Evolutionary conservation across 139 green algal genomes (phyloP).

Genomic region (Limnomonas spitsbergensis): DNA sequence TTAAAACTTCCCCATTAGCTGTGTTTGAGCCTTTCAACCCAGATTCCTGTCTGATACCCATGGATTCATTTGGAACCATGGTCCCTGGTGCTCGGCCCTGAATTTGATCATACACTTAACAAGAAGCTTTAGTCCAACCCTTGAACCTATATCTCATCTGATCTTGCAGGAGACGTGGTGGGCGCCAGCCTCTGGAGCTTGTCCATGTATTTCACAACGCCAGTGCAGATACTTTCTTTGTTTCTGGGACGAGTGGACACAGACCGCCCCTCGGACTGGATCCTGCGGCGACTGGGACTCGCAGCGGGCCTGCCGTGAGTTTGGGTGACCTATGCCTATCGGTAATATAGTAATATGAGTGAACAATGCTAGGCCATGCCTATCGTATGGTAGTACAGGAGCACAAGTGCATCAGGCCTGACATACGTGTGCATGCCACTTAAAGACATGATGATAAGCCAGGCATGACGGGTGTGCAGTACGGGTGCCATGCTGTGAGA

Average conservation of each 20-base stretch:
- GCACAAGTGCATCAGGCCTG: background rate
- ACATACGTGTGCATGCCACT: background rate
- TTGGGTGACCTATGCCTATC: too few species aligned
- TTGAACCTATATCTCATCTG: too few species aligned
- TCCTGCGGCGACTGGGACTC: background rate
- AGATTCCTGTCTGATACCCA: too few species aligned
- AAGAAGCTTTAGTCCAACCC: too few species aligned
- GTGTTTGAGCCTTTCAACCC: too few species aligned
- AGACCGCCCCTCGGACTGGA: background rate
- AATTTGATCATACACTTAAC: too few species aligned
- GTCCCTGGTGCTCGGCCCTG: too few species aligned
- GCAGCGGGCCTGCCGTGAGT: background rate
- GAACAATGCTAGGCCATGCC: background rate
- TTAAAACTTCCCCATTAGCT: too few species aligned
- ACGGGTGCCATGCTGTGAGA: too few species aligned
- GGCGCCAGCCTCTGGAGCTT: background rate
- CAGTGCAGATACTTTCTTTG: background rate
- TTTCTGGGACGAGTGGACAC: background rate
- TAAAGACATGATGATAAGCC: background rate
- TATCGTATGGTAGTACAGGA: background rate
- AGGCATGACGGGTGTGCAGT: too few species aligned
- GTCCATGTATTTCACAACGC: background rate
- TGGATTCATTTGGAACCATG: too few species aligned
- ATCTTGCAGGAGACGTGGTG: background rate
- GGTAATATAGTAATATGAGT: too few species aligned